These are phyloP conservation scores for Colletotrichum neosansevieriae DNA, from an alignment of 2,329 filamentous ascomycete species.

Conservation along the genomic window DNA sequence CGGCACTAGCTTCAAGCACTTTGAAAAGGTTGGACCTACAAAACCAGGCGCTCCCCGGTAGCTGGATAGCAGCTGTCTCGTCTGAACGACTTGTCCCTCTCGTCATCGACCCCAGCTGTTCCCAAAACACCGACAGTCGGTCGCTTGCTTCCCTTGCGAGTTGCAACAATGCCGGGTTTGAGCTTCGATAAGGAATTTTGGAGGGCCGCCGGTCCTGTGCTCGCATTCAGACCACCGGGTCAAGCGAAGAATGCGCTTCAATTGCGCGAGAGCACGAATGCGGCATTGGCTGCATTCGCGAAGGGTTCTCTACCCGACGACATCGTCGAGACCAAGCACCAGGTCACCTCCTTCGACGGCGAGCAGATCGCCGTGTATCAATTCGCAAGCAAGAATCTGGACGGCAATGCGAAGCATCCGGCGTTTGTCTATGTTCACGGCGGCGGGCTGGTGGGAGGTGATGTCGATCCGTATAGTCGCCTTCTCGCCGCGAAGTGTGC, in stretches of 20 bases:
- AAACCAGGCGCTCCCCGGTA: background rate
- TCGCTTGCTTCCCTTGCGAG: background rate
- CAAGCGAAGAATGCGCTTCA: slow-evolving; percentile 8
- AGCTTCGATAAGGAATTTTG: slow-evolving; percentile 36
- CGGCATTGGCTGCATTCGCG: background rate
- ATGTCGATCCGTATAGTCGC: slow-evolving; percentile 44
- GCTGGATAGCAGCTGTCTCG: background rate
- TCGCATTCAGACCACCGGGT: slow-evolving; percentile 28
- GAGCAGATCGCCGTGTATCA: slow-evolving; percentile 24
- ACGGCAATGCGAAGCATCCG: slow-evolving; percentile 32
- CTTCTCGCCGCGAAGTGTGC: slow-evolving; percentile 29
- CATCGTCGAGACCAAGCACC: slow-evolving; percentile 20
- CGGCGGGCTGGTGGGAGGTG: slow-evolving; percentile 54
- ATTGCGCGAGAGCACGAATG: slow-evolving; percentile 12
- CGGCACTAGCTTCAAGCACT: too few relatives aligned
- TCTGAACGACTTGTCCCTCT: background rate
- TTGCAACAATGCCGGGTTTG: slow-evolving; percentile 16
- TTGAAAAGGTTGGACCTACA: background rate
- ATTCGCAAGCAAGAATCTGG: background rate
- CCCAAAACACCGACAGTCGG: background rate
- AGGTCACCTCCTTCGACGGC: slow-evolving; percentile 26
- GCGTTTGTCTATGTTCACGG: slow-evolving; percentile 57
- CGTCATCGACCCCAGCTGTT: background rate
- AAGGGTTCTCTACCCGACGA: background rate
- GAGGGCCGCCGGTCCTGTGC: slow-evolving; percentile 15